Evolutionary conservation across 139 green algal species (phyloP).

Genomic region (Picochlorum sp.): DNA sequence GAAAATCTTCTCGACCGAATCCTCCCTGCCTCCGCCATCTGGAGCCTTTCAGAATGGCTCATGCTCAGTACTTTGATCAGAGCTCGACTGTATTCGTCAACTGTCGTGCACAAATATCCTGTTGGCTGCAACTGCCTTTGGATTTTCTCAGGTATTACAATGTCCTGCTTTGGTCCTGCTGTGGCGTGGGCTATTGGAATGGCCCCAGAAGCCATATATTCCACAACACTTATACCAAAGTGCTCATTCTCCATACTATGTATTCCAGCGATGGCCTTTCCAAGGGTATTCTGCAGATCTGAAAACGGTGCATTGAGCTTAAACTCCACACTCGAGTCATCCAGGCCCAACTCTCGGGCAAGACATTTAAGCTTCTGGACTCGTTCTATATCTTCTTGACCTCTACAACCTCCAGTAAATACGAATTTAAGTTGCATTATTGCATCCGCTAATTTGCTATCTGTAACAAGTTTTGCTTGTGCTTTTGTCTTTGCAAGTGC

Average conservation of each 20-base stretch:
- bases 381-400: slow-evolving; percentile 41
- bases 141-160: slow-evolving; percentile 25
- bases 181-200: slow-evolving; percentile 84
- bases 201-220: slow-evolving; percentile 94
- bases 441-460: slow-evolving; percentile 18
- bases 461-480: background rate
- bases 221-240: slow-evolving; percentile 97
- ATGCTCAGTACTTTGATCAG: slow-evolving; percentile 56
- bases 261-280: slow-evolving; percentile 71
- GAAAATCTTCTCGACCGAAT: slow-evolving; percentile 25
- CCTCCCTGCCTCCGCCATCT: slow-evolving; percentile 55
- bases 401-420: slow-evolving; percentile 61
- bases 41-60: slow-evolving; percentile 46
- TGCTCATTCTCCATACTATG: slow-evolving; percentile 98
- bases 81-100: slow-evolving; percentile 59
- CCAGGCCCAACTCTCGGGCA: slow-evolving; percentile 21
- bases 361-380: slow-evolving; percentile 16
- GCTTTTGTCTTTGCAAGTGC: slow-evolving; percentile 24
- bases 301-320: slow-evolving; percentile 56
- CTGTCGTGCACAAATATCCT: slow-evolving; percentile 53
- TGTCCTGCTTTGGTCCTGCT: slow-evolving; percentile 55
- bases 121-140: slow-evolving; percentile 48
- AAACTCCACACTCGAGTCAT: slow-evolving; percentile 14
- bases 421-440: slow-evolving; percentile 51
- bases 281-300: slow-evolving; percentile 63